Percentiles rank a stretch among this genome's conserved stretches.
Evolutionary conservation across 78 protist species (phyloP).

Genomic region (Polysphondylium violaceum): DNA sequence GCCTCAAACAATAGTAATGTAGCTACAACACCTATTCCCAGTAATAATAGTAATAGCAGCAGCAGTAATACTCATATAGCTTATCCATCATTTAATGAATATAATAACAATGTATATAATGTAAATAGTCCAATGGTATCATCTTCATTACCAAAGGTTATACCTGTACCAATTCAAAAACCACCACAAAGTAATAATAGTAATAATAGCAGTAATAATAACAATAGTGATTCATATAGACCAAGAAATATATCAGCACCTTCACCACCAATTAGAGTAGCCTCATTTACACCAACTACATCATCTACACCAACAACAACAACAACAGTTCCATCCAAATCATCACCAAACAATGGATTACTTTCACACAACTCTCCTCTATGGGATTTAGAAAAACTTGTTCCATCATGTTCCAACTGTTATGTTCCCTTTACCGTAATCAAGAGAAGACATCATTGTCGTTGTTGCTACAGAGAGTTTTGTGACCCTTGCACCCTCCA

Average conservation of each 20-base stretch:
- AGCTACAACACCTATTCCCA: conserved; percentile 27
- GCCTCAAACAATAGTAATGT: too few relatives aligned
- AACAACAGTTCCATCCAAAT: not conserved
- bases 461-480: conserved; percentile 79
- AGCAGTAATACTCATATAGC: too few relatives aligned
- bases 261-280: conserved; percentile 6
- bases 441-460: conserved; percentile 75
- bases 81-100: conserved; percentile 70
- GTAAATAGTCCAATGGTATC: too few relatives aligned
- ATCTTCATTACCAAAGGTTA: conserved; percentile 1
- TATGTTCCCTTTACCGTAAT: conserved; percentile 65
- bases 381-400: conserved; percentile 65
- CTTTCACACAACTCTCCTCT: conserved; percentile 57
- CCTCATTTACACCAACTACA: not conserved
- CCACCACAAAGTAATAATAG: not conserved
- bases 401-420: conserved; percentile 69
- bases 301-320: not conserved
- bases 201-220: not conserved
- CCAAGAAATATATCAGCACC: conserved; percentile 20
- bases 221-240: conserved; percentile 9
- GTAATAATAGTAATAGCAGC: not conserved
- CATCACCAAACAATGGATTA: conserved; percentile 8
- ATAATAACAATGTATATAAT: conserved; percentile 25
- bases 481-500: conserved; percentile 62
- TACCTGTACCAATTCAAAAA: conserved; percentile 14